A percentile compares a stretch with the other conserved stretches of the same genome.
phyloP scores from a whole-genome alignment of 257 asterid genomes.

The Solanum sejunctum region DNA sequence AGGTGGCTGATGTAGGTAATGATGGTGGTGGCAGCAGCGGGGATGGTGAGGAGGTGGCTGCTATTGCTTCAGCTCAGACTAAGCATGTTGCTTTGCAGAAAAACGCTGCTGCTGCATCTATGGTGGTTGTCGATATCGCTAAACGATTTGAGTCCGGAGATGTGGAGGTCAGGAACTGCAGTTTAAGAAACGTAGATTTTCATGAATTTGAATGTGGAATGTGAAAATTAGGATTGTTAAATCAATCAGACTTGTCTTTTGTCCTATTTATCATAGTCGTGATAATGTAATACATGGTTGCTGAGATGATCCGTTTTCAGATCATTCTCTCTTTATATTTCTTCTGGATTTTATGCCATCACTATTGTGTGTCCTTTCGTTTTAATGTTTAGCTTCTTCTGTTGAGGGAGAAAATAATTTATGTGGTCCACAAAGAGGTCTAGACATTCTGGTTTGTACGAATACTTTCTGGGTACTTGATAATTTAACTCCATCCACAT shows the following conservation, averaged over 20 bases:
- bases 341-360: neutral
- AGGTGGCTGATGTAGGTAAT: too few species aligned
- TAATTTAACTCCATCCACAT: neutral
- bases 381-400: neutral
- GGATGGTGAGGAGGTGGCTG: too few species aligned
- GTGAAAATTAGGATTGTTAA: neutral
- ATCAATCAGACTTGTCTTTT: neutral
- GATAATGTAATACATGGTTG: neutral
- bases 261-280: neutral
- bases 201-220: neutral
- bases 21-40: too few species aligned
- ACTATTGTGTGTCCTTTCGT: neutral
- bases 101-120: constrained; percentile 75
- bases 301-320: neutral
- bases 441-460: neutral
- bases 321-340: neutral
- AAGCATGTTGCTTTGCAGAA: constrained; percentile 85
- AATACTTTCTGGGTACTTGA: neutral
- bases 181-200: neutral
- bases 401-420: neutral
- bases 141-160: constrained; percentile 82
- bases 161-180: constrained; percentile 30
- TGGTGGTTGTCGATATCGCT: constrained; percentile 68
- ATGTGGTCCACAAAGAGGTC: neutral
- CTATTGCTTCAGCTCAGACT: constrained; percentile 52